Evolutionary conservation across 106 monocot genomes (phyloP).

Genomic region (Triglochin maritima): DNA sequence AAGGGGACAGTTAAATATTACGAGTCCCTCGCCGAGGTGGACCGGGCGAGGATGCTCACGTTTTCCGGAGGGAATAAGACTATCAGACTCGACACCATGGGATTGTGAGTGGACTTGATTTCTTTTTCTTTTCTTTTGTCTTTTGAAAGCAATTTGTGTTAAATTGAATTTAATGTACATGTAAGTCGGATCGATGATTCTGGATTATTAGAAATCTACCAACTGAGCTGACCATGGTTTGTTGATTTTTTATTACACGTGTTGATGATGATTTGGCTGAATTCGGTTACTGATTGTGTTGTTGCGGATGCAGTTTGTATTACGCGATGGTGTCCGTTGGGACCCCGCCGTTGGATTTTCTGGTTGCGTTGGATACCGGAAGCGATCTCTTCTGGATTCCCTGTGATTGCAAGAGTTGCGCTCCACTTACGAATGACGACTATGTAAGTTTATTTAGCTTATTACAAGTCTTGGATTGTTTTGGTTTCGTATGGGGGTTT

Average conservation of each 20-base stretch:
- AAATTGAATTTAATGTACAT: too few relatives aligned
- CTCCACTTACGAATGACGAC: background rate
- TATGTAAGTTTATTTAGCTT: too few relatives aligned
- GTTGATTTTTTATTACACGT: too few relatives aligned
- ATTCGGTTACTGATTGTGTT: too few relatives aligned
- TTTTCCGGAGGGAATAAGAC: slow-evolving; percentile 44
- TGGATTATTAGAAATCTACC: too few relatives aligned
- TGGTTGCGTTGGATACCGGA: slow-evolving; percentile 88
- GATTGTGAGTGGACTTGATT: slow-evolving; percentile 33
- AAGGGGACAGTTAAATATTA: slow-evolving; percentile 36
- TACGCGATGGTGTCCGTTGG: slow-evolving; percentile 63
- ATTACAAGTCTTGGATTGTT: too few relatives aligned
- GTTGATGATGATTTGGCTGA: too few relatives aligned
- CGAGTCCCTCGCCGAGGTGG: slow-evolving; percentile 31
- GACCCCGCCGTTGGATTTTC: slow-evolving; percentile 50
- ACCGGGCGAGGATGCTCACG: slow-evolving; percentile 17
- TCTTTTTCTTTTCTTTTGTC: background rate
- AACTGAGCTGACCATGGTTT: too few relatives aligned
- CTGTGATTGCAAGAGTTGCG: slow-evolving; percentile 62
- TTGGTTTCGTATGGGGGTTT: too few relatives aligned
- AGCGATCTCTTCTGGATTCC: slow-evolving; percentile 93
- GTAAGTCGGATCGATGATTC: too few relatives aligned
- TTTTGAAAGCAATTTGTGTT: background rate
- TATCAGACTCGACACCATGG: slow-evolving; percentile 31
- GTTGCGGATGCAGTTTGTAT: slow-evolving; percentile 39